Evolutionary conservation across 164 flowering plant genomes (phyloP).

Genomic region (Piper betle): DNA sequence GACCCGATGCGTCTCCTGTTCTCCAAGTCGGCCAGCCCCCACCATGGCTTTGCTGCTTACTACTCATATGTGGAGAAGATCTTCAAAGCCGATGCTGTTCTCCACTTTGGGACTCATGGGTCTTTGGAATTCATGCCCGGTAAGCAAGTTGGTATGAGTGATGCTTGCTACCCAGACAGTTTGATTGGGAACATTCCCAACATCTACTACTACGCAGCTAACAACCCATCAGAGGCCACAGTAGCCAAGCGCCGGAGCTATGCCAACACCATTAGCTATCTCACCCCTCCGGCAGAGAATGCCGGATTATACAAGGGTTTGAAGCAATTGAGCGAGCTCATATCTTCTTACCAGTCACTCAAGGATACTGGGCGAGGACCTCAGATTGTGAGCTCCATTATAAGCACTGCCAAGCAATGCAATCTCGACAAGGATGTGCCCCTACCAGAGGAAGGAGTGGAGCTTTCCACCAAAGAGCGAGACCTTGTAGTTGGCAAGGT

Average conservation of each 20-base stretch:
- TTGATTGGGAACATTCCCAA: constrained; percentile 96
- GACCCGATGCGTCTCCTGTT: constrained; percentile 97
- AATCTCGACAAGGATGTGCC: constrained; percentile 97
- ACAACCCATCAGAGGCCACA: constrained; percentile 97
- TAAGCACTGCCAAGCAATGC: constrained; percentile 94
- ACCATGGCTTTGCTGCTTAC: constrained; percentile 97
- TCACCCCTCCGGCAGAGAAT: constrained; percentile 99
- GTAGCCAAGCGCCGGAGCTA: constrained; percentile 96
- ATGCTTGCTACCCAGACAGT: constrained; percentile 92
- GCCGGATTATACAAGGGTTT: constrained; percentile 99
- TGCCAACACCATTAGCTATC: constrained; percentile 96
- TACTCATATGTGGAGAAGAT: constrained; percentile 92
- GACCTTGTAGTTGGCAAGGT: constrained; percentile 92
- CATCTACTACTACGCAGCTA: constrained; percentile 93
- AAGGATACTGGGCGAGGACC: constrained; percentile 90
- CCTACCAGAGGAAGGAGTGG: constrained; percentile 87
- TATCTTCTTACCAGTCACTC: constrained; percentile 89
- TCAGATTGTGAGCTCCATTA: constrained; percentile 89
- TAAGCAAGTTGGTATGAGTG: constrained; percentile 99
- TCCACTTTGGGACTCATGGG: constrained; percentile 97
- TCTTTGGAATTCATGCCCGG: constrained; percentile 99
- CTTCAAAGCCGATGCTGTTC: constrained; percentile 93
- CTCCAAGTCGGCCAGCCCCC: constrained; percentile 98
- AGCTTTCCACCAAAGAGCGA: constrained; percentile 52
- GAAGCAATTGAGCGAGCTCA: constrained; percentile 91